Evolutionary conservation across 148 eudicot species (phyloP), one percentile per base, ranked within the genome.

Genomic region (Cornus florida): DNA sequence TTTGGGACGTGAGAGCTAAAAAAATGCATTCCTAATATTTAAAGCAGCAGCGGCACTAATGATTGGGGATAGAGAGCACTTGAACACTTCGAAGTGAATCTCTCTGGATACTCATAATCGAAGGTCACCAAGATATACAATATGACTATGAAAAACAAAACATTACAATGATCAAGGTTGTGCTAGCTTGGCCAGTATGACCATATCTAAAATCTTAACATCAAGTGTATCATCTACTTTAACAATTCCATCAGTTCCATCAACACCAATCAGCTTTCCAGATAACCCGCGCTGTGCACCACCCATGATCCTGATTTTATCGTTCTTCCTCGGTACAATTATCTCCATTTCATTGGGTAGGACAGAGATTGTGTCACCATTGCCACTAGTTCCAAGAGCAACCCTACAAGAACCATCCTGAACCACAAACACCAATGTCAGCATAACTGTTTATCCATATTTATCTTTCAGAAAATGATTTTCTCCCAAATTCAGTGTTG

Each of bases 191-290:
- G 98, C 99, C 67, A 97, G 78, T 50, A 89, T 83, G 75, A 83
- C 90, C 95, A 97, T 87, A 81, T 97, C 98, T 78, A 97, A 88
- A 73, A 97, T 97, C 78, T 97, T 97, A 24, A 97, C 99, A 81
- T 94, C 99, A 3, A 94, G 84, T 0, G 97, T 86, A 31, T 88
- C 97, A 74, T 97, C 99, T 33, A 92, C 87, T 86, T 94, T 97
- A 16, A 97, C 98, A 66, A 97, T 97, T 16, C 99, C 98, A 71
- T 97, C 98, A 0, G 91, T 89, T 38, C 98, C 98, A 74, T 97
- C 99, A 31, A 97, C 84, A 67, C 99, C 98, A 7, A 97, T 94
- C 75, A 97, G 88, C 80, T 91, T 97, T 35, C 99, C 98, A 0
- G 98, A 92, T 7, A 87, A 81, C 13, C 99, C 99, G 20, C 97